A percentile compares a stretch with the other conserved stretches of the same genome.
These are phyloP conservation scores for Phyllachora maydis DNA, from an alignment of 2,329 filamentous ascomycete species.

Conservation along the genomic window DNA sequence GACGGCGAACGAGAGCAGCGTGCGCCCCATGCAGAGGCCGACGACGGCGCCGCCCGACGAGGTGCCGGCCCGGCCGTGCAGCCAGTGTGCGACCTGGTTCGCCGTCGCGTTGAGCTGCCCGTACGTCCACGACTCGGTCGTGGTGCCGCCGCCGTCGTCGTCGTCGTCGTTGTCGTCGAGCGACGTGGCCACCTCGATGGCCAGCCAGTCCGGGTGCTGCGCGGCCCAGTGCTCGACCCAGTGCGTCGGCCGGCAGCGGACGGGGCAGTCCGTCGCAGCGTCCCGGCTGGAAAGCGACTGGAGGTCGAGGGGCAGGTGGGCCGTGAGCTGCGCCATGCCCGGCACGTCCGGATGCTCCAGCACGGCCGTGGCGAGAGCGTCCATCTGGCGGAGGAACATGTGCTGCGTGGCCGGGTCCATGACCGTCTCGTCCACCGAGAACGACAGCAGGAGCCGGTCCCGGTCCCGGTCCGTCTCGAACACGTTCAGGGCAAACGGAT, in stretches of 20 bases:
- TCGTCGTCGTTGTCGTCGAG: too few species aligned
- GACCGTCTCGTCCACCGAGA: slow-evolving; percentile 4
- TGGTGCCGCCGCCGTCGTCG: slow-evolving; percentile 15
- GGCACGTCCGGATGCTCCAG: slow-evolving; percentile 4
- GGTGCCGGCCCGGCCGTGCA: slow-evolving; percentile 16
- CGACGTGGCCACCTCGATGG: slow-evolving; percentile 35
- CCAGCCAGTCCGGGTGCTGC: slow-evolving; percentile 24
- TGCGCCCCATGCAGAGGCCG: slow-evolving; percentile 42
- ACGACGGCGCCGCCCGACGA: slow-evolving; percentile 14
- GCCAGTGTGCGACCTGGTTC: slow-evolving; percentile 25
- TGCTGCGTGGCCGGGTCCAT: slow-evolving; percentile 7
- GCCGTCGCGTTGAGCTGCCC: slow-evolving; percentile 29
- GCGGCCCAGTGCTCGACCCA: slow-evolving; percentile 1
- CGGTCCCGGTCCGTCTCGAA: slow-evolving; percentile 8
- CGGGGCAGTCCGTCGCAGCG: slow-evolving; percentile 5
- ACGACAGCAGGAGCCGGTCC: slow-evolving; percentile 6
- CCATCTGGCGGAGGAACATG: slow-evolving; percentile 6
- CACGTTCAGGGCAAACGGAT: slow-evolving; percentile 17
- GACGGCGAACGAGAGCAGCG: slow-evolving; percentile 39
- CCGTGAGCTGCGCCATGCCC: slow-evolving; percentile 3
- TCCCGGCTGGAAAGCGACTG: slow-evolving; percentile 4
- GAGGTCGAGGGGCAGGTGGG: slow-evolving; percentile 2
- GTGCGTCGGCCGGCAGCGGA: background rate
- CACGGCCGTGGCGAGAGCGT: slow-evolving; percentile 6
- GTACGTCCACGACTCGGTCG: slow-evolving; percentile 35